phyloP scores from a whole-genome alignment of 352 stramenopile genomes.

The Pythium grandisporangium region DNA sequence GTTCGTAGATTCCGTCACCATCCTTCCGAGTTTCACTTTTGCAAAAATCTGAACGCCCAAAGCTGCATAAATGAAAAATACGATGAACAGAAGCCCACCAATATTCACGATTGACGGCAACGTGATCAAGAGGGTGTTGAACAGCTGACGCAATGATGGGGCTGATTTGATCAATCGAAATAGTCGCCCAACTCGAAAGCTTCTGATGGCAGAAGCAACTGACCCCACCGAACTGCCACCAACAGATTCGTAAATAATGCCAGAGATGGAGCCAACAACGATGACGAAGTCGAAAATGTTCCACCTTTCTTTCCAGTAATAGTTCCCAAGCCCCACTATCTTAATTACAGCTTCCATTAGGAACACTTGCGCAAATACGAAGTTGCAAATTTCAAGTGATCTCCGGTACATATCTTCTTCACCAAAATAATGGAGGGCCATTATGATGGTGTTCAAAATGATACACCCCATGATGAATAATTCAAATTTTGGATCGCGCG shows the following conservation, averaged over 20 bases:
- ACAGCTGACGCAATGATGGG: constrained; percentile 65
- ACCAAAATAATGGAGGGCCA: constrained; percentile 82
- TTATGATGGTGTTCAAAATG: constrained; percentile 78
- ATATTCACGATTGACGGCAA: constrained; percentile 77
- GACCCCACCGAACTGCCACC: constrained; percentile 32
- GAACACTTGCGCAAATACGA: constrained; percentile 80
- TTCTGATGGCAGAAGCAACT: constrained; percentile 57
- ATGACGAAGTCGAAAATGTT: constrained; percentile 83
- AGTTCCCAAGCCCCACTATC: constrained; percentile 57
- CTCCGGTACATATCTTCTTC: constrained; percentile 55
- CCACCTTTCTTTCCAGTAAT: constrained; percentile 77
- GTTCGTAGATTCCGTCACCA: constrained; percentile 67
- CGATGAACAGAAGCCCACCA: constrained; percentile 59
- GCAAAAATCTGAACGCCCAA: constrained; percentile 83
- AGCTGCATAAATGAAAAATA: constrained; percentile 86
- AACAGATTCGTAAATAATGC: constrained; percentile 37
- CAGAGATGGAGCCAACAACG: constrained; percentile 33
- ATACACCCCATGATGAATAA: constrained; percentile 75
- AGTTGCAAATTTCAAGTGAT: constrained; percentile 66
- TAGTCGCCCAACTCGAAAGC: constrained; percentile 75
- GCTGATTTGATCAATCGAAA: constrained; percentile 67
- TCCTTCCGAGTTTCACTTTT: constrained; percentile 37
- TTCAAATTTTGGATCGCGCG: constrained; percentile 56
- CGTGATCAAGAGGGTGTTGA: constrained; percentile 75
- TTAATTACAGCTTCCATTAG: constrained; percentile 76